Base-by-base conservation (phyloP, 352 stramenopile species). In the Thraustochytrium sp. region DNA sequence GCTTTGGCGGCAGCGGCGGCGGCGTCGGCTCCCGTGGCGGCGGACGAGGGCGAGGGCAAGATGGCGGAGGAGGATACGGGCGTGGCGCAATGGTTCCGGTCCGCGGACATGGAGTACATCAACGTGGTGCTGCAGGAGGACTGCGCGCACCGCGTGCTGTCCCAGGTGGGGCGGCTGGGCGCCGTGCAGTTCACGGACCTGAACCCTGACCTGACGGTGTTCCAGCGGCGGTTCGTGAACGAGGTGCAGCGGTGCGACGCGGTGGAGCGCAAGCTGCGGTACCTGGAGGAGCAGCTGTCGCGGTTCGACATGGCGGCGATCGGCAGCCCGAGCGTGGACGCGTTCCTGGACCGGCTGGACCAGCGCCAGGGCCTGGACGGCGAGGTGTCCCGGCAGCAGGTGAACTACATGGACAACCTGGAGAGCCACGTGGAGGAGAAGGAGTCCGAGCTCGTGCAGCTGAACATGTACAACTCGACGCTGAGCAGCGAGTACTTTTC, bases 211-310 rank as follows among this genome's bases (percentile, higher is more conserved):
- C 91, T 98, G 76, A 99, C 96, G 83, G 93, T 96, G 11, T 98
- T 99, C 89, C 96, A 99, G 89, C 95, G 96, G 65, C 94, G 96
- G 76, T 99, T 98, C 88, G 96, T 99, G 44, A 95, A 91, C 63
- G 98, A 98, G 87, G 96, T 99, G 74, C 98, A 98, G 87, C 94
- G 97, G 49, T 99, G 97, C 88, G 96, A 99, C 87, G 96, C 99
- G 87, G 95, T 99, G 87, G 96, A 99, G 89, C 93, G 96, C 76
- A 99, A 99, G 87, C 90, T 99, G 37, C 93, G 94, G 42, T 99
- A 97, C 89, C 97, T 99, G 63, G 89, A 92, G 44, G 87, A 89
- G 54, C 95, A 99, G 87, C 91, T 98, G 74, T 86, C 92, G 75
- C 97, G 97, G 84, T 98, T 98, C 85, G 91, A 89, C 61, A 92